Evolutionary conservation across 345 rosid species (phyloP).

Genomic region (Conringia planisiliqua): DNA sequence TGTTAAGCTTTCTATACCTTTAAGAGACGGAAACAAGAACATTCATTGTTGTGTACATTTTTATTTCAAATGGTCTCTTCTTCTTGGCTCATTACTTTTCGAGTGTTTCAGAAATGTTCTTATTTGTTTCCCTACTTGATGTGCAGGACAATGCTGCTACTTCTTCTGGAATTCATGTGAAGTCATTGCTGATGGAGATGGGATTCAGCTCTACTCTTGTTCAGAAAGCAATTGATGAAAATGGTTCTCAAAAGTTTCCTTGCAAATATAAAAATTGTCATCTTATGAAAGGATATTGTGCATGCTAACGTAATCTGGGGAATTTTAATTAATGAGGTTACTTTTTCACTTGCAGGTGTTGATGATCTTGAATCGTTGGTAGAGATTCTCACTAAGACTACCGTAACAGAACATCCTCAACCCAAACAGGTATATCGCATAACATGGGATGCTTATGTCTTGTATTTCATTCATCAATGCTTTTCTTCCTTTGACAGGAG

Average conservation of each 20-base stretch:
- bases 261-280: background rate
- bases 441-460: background rate
- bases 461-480: background rate
- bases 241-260: slow-evolving; percentile 41
- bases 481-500: background rate
- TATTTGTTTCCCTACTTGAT: background rate
- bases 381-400: background rate
- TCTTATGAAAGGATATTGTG: background rate
- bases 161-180: background rate
- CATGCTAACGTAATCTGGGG: background rate
- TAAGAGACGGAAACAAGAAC: too few relatives aligned
- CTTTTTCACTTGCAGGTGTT: background rate
- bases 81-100: too few relatives aligned
- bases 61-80: too few relatives aligned
- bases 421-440: slow-evolving; percentile 9
- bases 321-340: background rate
- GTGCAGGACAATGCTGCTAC: background rate
- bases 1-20: too few relatives aligned
- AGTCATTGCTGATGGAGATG: slow-evolving; percentile 64
- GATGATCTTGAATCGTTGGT: background rate
- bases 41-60: too few relatives aligned
- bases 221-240: slow-evolving; percentile 62
- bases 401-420: background rate
- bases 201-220: slow-evolving; percentile 67
- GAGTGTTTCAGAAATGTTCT: slow-evolving; percentile 1